phyloP scores from a whole-genome alignment of 768 basidiomycete species.

The Imleria badia region DNA sequence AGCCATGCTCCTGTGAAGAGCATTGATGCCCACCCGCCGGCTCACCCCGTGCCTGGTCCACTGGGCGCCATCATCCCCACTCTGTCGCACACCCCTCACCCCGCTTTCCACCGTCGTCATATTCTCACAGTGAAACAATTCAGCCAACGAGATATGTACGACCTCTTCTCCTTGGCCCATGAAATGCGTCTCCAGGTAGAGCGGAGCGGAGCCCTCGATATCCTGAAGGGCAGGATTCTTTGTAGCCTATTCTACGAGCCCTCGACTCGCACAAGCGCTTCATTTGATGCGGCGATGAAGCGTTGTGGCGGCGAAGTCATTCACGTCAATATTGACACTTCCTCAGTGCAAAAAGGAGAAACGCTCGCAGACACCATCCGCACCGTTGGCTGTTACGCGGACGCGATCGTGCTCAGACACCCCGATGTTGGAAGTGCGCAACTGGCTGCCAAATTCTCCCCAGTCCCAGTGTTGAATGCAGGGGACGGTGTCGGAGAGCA shows the following conservation, averaged over 20 bases:
- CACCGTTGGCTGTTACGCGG: slow-evolving; percentile 92
- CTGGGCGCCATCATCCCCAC: slow-evolving; percentile 17
- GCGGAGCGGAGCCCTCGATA: slow-evolving; percentile 81
- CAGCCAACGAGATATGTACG: slow-evolving; percentile 83
- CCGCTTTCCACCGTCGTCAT: slow-evolving; percentile 90
- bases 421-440: slow-evolving; percentile 95
- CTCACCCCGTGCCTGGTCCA: slow-evolving; percentile 6
- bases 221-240: slow-evolving; percentile 87
- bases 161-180: slow-evolving; percentile 90
- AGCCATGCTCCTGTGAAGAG: slow-evolving; percentile 34
- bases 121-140: slow-evolving; percentile 96
- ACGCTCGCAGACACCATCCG: slow-evolving; percentile 89
- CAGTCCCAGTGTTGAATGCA: slow-evolving; percentile 94
- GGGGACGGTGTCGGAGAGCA: slow-evolving; percentile 98
- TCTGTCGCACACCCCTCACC: slow-evolving; percentile 50
- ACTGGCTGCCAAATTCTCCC: slow-evolving; percentile 92
- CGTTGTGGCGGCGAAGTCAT: slow-evolving; percentile 95
- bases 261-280: slow-evolving; percentile 91
- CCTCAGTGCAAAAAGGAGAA: slow-evolving; percentile 94
- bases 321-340: slow-evolving; percentile 74
- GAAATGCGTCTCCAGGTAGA: slow-evolving; percentile 98
- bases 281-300: slow-evolving; percentile 99
- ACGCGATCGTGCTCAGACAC: slow-evolving; percentile 92
- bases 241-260: slow-evolving; percentile 96
- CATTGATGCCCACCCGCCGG: slow-evolving; percentile 24